Conservation (phyloP, 106 monocot species). For the Platanthera zijinensis region DNA sequence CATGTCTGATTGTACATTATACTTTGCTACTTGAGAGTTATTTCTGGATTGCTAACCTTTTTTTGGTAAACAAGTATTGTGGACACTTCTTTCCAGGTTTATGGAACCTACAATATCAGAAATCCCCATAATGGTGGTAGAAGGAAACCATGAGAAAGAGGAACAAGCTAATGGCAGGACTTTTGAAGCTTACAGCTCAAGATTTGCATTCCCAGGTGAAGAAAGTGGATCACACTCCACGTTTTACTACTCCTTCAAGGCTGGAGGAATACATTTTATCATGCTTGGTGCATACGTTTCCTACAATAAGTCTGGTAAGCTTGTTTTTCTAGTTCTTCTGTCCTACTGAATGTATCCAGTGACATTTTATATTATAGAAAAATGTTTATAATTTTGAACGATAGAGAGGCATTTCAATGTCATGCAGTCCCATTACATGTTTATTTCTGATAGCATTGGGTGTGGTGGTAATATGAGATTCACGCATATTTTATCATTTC, state of each 20-base stretch:
- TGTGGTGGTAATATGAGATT: neutral
- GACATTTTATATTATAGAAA: neutral
- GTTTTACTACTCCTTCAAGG: constrained; percentile 86
- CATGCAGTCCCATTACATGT: neutral
- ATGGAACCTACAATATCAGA: constrained; percentile 72
- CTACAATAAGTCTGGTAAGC: constrained; percentile 60
- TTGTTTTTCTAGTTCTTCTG: neutral
- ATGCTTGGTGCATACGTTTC: constrained; percentile 75
- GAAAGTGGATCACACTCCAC: constrained; percentile 67
- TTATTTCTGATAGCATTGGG: neutral
- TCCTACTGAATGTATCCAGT: neutral
- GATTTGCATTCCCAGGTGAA: constrained; percentile 77
- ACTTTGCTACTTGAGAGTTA: neutral
- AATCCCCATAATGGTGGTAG: constrained; percentile 73
- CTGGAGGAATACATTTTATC: constrained; percentile 84
- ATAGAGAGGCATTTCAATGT: neutral
- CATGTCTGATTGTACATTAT: neutral
- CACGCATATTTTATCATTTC: neutral
- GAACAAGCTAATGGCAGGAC: constrained; percentile 45
- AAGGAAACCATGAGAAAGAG: constrained; percentile 95
- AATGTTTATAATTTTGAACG: neutral
- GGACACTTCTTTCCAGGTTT: constrained; percentile 30
- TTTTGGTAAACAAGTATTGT: neutral
- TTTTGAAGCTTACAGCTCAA: constrained; percentile 69
- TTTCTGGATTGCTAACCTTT: neutral